Evolutionary conservation across 176 grass and related monocot genomes (phyloP).

Genomic region (Oryza punctata): DNA sequence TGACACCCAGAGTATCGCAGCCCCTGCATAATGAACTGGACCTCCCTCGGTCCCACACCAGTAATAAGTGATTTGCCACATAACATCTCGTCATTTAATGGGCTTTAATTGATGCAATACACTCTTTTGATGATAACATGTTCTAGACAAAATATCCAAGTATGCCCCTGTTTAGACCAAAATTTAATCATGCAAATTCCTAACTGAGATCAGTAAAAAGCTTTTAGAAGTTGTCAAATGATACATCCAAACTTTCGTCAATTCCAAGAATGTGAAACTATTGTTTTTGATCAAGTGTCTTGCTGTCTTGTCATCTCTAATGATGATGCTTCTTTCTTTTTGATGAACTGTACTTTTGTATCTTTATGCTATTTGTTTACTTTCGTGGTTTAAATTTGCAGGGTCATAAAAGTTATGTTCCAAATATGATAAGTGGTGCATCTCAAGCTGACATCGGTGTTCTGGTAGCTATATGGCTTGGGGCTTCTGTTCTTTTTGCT

Average conservation of each 20-base stretch:
- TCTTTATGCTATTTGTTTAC: constrained; percentile 24
- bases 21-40: neutral
- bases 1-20: neutral
- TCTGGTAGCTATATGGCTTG: constrained; percentile 54
- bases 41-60: neutral
- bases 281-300: neutral
- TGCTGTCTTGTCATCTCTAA: neutral
- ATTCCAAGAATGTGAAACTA: neutral
- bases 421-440: constrained; percentile 96
- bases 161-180: too few relatives aligned
- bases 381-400: constrained; percentile 50
- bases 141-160: neutral
- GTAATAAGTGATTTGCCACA: neutral
- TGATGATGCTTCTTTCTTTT: constrained; percentile 6
- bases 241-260: too few relatives aligned
- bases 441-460: constrained; percentile 99
- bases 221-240: too few relatives aligned
- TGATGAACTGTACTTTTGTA: neutral
- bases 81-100: neutral
- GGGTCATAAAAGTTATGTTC: constrained; percentile 98
- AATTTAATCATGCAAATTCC: neutral
- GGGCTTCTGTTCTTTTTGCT: constrained; percentile 7
- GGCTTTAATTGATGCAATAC: neutral
- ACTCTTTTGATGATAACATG: neutral
- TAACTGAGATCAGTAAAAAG: too few relatives aligned